A percentile compares a stretch with the other conserved stretches of the same genome.
Evolutionary conservation across 495 filamentous ascomycete genomes (phyloP).

Genomic region (Penicillium steckii): DNA sequence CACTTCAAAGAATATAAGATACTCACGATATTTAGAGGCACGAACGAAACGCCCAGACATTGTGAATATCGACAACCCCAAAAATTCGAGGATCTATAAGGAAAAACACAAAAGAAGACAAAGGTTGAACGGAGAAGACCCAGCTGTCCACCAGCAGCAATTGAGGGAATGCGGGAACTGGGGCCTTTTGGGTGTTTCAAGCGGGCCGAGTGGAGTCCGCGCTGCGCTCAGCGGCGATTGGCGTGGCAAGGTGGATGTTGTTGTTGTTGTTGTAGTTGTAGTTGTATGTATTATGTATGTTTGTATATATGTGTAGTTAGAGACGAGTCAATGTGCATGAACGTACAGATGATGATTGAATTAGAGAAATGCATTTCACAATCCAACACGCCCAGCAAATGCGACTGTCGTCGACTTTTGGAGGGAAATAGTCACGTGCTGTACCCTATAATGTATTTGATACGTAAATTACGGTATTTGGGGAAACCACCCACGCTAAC

Average conservation of each 20-base stretch:
- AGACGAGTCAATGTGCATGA: no score
- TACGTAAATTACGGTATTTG: no score
- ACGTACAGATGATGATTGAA: no score
- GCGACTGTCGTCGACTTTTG: no score
- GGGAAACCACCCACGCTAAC: slow-evolving; percentile 9
- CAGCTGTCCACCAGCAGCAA: slow-evolving; percentile 16
- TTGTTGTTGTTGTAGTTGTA: no score
- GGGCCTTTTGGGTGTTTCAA: slow-evolving; percentile 25
- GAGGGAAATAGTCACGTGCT: background rate
- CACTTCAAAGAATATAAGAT: slow-evolving; percentile 1
- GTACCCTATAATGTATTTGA: background rate
- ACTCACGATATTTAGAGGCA: slow-evolving; percentile 97
- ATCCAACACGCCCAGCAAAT: background rate
- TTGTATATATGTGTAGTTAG: no score
- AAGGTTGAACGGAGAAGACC: slow-evolving; percentile 18
- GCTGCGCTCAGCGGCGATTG: slow-evolving; percentile 1
- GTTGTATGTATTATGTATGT: no score
- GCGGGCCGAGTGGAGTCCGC: slow-evolving; percentile 31
- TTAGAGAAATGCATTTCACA: no score
- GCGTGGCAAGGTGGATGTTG: no score
- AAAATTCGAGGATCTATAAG: slow-evolving; percentile 7
- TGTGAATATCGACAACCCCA: slow-evolving; percentile 13
- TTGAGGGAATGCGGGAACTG: slow-evolving; percentile 29
- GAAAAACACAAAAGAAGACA: slow-evolving; percentile 18
- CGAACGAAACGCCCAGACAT: slow-evolving; percentile 99